Evolutionary conservation across 139 green algal genomes (phyloP).

Genomic region (Nannochloris sp.): DNA sequence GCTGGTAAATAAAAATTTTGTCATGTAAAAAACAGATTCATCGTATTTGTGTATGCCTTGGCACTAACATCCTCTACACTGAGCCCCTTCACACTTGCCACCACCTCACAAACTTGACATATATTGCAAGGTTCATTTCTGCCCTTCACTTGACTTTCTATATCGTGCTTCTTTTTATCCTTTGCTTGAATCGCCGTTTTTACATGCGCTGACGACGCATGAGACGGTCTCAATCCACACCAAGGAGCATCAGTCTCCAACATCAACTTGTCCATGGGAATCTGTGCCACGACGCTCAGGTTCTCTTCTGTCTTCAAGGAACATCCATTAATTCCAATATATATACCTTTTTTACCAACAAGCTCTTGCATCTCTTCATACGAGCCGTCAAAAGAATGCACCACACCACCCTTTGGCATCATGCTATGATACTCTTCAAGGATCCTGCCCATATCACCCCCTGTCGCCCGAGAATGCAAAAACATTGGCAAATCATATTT

Average conservation of each 20-base stretch:
- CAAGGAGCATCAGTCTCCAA: slow-evolving; percentile 84
- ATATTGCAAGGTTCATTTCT: slow-evolving; percentile 80
- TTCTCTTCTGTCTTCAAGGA: slow-evolving; percentile 79
- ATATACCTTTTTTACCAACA: slow-evolving; percentile 20
- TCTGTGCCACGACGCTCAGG: slow-evolving; percentile 41
- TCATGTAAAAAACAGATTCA: slow-evolving; percentile 29
- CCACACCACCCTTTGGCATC: slow-evolving; percentile 41
- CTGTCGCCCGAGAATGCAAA: slow-evolving; percentile 66
- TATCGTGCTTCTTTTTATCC: slow-evolving; percentile 71
- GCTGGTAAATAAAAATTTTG: slow-evolving; percentile 41
- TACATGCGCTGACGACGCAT: slow-evolving; percentile 38
- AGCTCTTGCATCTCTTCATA: slow-evolving; percentile 53
- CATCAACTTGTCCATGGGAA: slow-evolving; percentile 68
- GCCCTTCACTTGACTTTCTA: slow-evolving; percentile 59
- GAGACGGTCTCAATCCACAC: slow-evolving; percentile 57
- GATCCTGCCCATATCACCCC: slow-evolving; percentile 65
- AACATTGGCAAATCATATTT: slow-evolving; percentile 69
- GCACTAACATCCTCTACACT: slow-evolving; percentile 15
- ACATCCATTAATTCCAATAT: slow-evolving; percentile 80
- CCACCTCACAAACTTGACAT: slow-evolving; percentile 48
- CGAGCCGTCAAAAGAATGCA: slow-evolving; percentile 79
- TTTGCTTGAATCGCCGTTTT: slow-evolving; percentile 29
- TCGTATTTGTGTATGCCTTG: slow-evolving; percentile 30
- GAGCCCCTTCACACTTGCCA: slow-evolving; percentile 26
- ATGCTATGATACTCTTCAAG: slow-evolving; percentile 24